A percentile compares a stretch with the other conserved stretches of the same genome.
Conservation (phyloP, 306 rosid genomes). For the Purshia tridentata region DNA sequence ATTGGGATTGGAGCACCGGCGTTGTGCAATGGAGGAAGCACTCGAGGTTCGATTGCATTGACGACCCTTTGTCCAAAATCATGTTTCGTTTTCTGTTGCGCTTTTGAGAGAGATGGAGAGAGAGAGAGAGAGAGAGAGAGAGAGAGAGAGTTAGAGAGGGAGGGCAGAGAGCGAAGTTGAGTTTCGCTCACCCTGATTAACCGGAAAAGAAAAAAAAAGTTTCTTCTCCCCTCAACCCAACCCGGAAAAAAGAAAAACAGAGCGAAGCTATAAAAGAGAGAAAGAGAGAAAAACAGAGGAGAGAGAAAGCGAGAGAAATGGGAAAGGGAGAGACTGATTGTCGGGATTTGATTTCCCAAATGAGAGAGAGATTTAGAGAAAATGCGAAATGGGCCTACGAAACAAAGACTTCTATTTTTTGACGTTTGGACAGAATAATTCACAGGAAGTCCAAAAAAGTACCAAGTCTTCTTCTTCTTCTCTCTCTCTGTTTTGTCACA, state of each 20-base stretch:
- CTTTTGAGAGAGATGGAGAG: neutral
- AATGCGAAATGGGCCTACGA: slow-evolving; percentile 37
- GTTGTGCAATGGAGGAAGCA: slow-evolving; percentile 76
- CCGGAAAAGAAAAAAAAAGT: slow-evolving; percentile 5
- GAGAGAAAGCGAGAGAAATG: slow-evolving; percentile 24
- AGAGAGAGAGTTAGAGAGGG: slow-evolving; percentile 11
- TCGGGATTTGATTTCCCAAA: slow-evolving; percentile 43
- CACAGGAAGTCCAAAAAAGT: slow-evolving; percentile 39
- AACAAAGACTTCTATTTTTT: slow-evolving; percentile 35
- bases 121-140: slow-evolving; percentile 22
- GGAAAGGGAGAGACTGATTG: slow-evolving; percentile 31
- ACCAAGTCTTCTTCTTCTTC: slow-evolving; percentile 12
- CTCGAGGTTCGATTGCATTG: slow-evolving; percentile 78
- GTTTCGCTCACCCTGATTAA: slow-evolving; percentile 22
- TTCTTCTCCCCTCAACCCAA: slow-evolving; percentile 56
- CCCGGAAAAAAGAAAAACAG: slow-evolving; percentile 47
- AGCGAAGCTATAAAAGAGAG: slow-evolving; percentile 20
- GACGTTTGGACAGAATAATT: slow-evolving; percentile 39
- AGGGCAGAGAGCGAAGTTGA: neutral
- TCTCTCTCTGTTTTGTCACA: slow-evolving; percentile 20
- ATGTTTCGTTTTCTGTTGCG: slow-evolving; percentile 19
- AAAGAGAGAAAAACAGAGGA: neutral
- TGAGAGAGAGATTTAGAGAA: slow-evolving; percentile 13
- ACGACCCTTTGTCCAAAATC: slow-evolving; percentile 51
- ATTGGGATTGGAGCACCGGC: slow-evolving; percentile 67